Conservation (phyloP, 371 early-diverging fungal species). For the Mucor ambiguus region DNA sequence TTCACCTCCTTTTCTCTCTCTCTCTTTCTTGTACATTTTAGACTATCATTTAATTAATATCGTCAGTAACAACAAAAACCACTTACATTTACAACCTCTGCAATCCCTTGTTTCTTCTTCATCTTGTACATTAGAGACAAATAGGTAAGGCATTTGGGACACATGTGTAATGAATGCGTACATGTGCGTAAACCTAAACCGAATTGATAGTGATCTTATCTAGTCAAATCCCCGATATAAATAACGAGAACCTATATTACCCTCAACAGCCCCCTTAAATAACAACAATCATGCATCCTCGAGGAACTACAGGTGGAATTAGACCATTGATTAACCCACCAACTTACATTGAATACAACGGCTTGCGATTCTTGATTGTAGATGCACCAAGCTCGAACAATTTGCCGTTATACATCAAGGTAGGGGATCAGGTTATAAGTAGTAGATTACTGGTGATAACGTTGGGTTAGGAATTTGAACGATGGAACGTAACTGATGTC, state of each 20-base stretch:
- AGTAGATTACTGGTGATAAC: neutral
- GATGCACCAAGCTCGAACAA: constrained; percentile 57
- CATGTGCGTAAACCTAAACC: neutral
- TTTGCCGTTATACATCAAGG: constrained; percentile 49
- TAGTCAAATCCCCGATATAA: constrained; percentile 16
- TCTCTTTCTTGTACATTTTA: constrained; percentile 1
- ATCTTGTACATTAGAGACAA: neutral
- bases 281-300: constrained; percentile 24
- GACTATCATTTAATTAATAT: neutral
- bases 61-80: neutral
- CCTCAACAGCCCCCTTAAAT: neutral
- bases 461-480: constrained; percentile 35
- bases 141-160: neutral
- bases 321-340: constrained; percentile 54
- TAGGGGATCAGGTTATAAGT: constrained; percentile 10
- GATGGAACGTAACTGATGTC: constrained; percentile 83
- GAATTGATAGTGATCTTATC: neutral
- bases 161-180: neutral
- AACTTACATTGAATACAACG: constrained; percentile 50
- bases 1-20: neutral
- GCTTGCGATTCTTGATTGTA: constrained; percentile 50
- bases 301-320: constrained; percentile 15
- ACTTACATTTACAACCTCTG: neutral
- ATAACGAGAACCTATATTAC: constrained; percentile 3
- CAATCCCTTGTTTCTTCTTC: neutral